A percentile compares a stretch with the other conserved stretches of the same genome.
These are phyloP conservation scores for Podospora conica DNA, from an alignment of 495 filamentous ascomycete genomes.

Conservation along the genomic window DNA sequence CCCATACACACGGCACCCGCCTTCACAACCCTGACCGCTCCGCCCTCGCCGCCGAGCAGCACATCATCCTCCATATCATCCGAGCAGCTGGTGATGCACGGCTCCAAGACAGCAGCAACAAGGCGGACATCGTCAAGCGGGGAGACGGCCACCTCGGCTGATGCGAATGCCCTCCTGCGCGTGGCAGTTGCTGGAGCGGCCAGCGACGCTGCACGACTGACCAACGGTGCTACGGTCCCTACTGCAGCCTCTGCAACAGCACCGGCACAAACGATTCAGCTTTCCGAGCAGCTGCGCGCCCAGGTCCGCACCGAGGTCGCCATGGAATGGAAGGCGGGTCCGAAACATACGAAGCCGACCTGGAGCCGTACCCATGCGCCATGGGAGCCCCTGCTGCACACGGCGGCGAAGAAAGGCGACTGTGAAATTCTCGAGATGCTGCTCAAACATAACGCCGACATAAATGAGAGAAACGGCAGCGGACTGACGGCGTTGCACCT, in stretches of 20 bases:
- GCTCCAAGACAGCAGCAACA: neutral
- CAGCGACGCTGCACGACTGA: neutral
- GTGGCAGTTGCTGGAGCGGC: neutral
- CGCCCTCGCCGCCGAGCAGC: slow-evolving; percentile 3
- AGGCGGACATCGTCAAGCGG: neutral
- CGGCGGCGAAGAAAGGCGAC: slow-evolving; percentile 5
- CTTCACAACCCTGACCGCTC: neutral
- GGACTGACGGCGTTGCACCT: slow-evolving; percentile 3
- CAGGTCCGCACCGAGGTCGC: slow-evolving; percentile 1
- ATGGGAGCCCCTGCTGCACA: slow-evolving; percentile 6
- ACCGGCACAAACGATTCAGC: neutral
- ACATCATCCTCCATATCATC: slow-evolving; percentile 1
- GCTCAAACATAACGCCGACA: neutral
- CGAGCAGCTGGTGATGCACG: neutral
- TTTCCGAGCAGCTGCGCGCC: neutral
- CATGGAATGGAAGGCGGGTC: neutral
- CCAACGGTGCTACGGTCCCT: neutral
- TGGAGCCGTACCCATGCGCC: neutral
- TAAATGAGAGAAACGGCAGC: slow-evolving; percentile 6
- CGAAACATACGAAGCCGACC: neutral
- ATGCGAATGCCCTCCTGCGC: neutral
- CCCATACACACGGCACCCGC: neutral
- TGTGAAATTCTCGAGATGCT: slow-evolving; percentile 6
- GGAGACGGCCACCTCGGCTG: neutral
- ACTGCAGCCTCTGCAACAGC: neutral